A percentile compares a stretch with the other conserved stretches of the same genome.
These are phyloP conservation scores for Prillingera fragicola DNA, from an alignment of 1,284 basidiomycete genomes.

Conservation along the genomic window DNA sequence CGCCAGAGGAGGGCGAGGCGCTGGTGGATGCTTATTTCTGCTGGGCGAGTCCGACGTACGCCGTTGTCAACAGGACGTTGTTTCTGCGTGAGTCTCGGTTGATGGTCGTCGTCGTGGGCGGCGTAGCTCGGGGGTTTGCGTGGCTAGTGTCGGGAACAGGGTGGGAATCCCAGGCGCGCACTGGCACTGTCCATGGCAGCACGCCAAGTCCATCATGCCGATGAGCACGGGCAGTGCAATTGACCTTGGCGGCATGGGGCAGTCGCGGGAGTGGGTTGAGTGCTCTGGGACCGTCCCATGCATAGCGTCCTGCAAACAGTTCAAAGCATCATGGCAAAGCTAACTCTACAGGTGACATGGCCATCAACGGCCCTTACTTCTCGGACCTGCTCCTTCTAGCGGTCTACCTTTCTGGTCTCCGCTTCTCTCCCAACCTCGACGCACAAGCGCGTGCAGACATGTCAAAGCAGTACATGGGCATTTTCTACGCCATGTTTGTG, in stretches of 20 bases:
- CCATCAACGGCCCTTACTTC: constrained; percentile 20
- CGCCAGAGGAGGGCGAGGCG: constrained; percentile 21
- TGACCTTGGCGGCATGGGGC: too few species aligned
- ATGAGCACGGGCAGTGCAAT: too few species aligned
- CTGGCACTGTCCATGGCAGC: too few species aligned
- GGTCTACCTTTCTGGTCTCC: constrained; percentile 18
- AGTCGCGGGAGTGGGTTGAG: too few species aligned
- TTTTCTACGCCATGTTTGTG: constrained; percentile 17
- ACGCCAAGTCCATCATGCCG: too few species aligned
- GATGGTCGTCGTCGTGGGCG: too few species aligned
- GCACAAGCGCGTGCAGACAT: constrained; percentile 15
- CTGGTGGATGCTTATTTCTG: constrained; percentile 21
- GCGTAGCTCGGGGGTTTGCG: too few species aligned
- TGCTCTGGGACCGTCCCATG: too few species aligned
- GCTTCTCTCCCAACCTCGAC: constrained; percentile 19
- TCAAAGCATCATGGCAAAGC: too few species aligned
- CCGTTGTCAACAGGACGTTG: constrained; percentile 12
- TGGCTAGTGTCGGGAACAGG: background rate
- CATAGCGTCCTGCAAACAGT: too few species aligned
- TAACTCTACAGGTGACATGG: constrained; percentile 19
- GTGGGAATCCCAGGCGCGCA: too few species aligned
- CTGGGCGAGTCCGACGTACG: constrained; percentile 17
- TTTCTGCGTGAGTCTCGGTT: constrained; percentile 19
- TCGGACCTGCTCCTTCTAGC: constrained; percentile 21
- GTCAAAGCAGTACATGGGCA: constrained; percentile 16